phyloP scores from a whole-genome alignment of 2,329 filamentous ascomycete genomes.

The Colletotrichum gigasporum region DNA sequence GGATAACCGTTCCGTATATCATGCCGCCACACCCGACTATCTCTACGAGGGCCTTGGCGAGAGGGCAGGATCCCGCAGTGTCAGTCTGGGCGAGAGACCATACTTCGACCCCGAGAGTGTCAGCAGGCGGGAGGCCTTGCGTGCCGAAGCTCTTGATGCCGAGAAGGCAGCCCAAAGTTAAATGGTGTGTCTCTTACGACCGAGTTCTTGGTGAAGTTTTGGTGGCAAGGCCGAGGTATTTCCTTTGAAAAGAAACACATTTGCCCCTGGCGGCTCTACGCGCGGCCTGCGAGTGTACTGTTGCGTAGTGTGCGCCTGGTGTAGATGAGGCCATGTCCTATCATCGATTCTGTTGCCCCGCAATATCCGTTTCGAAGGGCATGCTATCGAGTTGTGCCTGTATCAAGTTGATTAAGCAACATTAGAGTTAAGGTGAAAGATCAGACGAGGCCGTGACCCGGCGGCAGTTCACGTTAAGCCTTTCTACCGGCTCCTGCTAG shows the following conservation, averaged over 20 bases:
- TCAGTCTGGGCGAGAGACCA: constrained; percentile 63
- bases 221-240: not conserved
- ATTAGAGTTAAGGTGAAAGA: not conserved
- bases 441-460: not conserved
- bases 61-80: constrained; percentile 57
- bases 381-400: too few species aligned
- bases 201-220: too few species aligned
- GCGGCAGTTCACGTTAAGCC: too few species aligned
- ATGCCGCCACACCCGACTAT: constrained; percentile 64
- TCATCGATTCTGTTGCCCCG: too few species aligned
- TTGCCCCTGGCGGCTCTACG: too few species aligned
- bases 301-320: too few species aligned
- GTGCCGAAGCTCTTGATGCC: constrained; percentile 2
- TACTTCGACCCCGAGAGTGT: constrained; percentile 59
- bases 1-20: constrained; percentile 67
- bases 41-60: constrained; percentile 54
- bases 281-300: too few species aligned
- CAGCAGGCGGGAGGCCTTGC: constrained; percentile 33
- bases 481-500: not conserved
- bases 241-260: too few species aligned
- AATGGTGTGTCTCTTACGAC: too few species aligned
- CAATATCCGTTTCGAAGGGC: too few species aligned
- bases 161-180: not conserved
- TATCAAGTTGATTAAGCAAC: not conserved
- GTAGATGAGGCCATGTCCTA: too few species aligned